Percentiles rank a stretch among this genome's conserved stretches.
Conservation (phyloP, 1,139 yeast genomes). For the Yamadazyma sp. region DNA sequence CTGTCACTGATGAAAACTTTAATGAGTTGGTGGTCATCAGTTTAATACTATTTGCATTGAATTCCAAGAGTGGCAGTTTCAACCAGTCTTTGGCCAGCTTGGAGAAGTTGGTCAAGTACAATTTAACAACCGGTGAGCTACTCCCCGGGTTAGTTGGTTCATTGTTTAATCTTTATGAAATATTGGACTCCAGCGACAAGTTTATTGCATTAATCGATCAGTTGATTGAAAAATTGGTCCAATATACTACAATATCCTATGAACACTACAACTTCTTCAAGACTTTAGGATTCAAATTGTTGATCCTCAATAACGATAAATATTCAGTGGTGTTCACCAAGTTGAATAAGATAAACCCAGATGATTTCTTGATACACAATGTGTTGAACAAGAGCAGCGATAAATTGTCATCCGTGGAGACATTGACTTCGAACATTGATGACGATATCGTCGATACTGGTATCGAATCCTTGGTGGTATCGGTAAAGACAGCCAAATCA, state of each 20-base stretch:
- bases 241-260: slow-evolving; percentile 4
- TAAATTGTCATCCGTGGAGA: slow-evolving; percentile 32
- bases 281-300: slow-evolving; percentile 48
- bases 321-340: slow-evolving; percentile 33
- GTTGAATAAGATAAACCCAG: slow-evolving; percentile 24
- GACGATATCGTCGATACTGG: slow-evolving; percentile 31
- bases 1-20: slow-evolving; percentile 10
- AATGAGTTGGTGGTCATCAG: slow-evolving; percentile 31
- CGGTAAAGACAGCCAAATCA: slow-evolving; percentile 3
- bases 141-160: slow-evolving; percentile 47
- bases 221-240: slow-evolving; percentile 19
- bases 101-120: slow-evolving; percentile 29
- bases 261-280: slow-evolving; percentile 40
- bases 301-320: slow-evolving; percentile 28
- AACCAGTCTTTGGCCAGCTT: slow-evolving; percentile 48
- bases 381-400: slow-evolving; percentile 23
- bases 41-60: slow-evolving; percentile 48
- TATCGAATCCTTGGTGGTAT: slow-evolving; percentile 21
- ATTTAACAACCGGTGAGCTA: slow-evolving; percentile 15
- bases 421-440: slow-evolving; percentile 26
- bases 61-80: slow-evolving; percentile 34
- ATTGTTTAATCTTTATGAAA: slow-evolving; percentile 49
- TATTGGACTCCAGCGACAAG: slow-evolving; percentile 23
- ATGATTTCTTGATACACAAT: slow-evolving; percentile 36
- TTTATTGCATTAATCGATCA: slow-evolving; percentile 24